These are phyloP conservation scores for Colletotrichum liaoningense DNA, from an alignment of 2,329 filamentous ascomycete genomes.

Conservation along the genomic window DNA sequence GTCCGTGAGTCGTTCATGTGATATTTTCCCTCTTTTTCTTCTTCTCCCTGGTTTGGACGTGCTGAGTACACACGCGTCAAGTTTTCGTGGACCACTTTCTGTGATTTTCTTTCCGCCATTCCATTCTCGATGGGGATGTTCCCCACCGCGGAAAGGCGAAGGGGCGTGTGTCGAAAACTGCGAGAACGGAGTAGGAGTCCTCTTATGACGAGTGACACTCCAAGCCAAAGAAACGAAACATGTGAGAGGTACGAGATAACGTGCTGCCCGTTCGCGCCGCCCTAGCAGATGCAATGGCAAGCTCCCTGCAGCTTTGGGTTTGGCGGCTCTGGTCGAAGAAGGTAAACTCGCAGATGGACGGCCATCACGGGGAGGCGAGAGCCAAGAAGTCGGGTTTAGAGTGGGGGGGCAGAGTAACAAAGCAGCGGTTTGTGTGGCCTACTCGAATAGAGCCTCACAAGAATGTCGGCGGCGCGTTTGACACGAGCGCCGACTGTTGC, in stretches of 20 bases:
- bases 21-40: too few species aligned
- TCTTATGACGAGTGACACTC: not conserved
- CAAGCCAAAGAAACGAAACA: not conserved
- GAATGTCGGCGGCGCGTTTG: conserved; percentile 17
- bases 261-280: not conserved
- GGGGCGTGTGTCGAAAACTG: not conserved
- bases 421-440: not conserved
- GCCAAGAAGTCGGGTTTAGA: not conserved
- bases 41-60: too few species aligned
- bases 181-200: not conserved
- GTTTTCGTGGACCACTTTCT: not conserved
- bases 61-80: not conserved
- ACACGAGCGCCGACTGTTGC: conserved; percentile 10
- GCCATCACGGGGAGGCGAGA: not conserved
- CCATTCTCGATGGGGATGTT: not conserved
- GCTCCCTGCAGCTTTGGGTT: not conserved
- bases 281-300: not conserved
- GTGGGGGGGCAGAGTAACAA: too few species aligned
- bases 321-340: not conserved
- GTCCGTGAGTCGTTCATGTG: conserved; percentile 19
- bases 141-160: not conserved
- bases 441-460: not conserved
- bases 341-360: not conserved
- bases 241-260: not conserved
- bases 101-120: not conserved